Conservation (phyloP, 2,329 filamentous ascomycete species). For the Fusarium siculi region DNA sequence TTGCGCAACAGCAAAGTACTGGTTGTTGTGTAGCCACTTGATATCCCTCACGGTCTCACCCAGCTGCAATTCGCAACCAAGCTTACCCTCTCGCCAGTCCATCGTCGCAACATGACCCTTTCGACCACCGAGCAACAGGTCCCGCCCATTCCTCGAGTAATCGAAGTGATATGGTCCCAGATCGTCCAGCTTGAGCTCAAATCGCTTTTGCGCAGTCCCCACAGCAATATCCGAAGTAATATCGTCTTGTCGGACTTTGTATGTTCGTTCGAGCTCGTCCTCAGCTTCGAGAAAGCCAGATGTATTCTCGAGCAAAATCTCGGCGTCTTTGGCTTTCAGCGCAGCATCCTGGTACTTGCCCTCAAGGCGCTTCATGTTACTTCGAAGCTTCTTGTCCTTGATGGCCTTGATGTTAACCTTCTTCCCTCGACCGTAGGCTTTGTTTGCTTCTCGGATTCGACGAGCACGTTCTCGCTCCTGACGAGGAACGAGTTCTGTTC, state of each 20-base stretch:
- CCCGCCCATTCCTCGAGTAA: slow-evolving; percentile 88
- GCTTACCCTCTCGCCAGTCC: slow-evolving; percentile 93
- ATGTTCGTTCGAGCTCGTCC: slow-evolving; percentile 87
- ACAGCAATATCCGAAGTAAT: slow-evolving; percentile 79
- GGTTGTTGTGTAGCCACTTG: slow-evolving; percentile 93
- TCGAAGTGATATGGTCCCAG: slow-evolving; percentile 90
- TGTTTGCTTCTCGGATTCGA: slow-evolving; percentile 71
- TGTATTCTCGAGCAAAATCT: slow-evolving; percentile 90
- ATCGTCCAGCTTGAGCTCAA: slow-evolving; percentile 84
- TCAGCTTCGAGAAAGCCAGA: slow-evolving; percentile 90
- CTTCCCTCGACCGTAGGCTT: slow-evolving; percentile 85
- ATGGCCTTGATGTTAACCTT: slow-evolving; percentile 77
- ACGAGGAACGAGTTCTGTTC: slow-evolving; percentile 64
- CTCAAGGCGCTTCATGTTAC: slow-evolving; percentile 82
- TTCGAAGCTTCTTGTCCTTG: slow-evolving; percentile 89
- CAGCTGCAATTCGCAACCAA: slow-evolving; percentile 91
- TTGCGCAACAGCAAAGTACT: slow-evolving; percentile 93
- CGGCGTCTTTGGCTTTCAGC: slow-evolving; percentile 90
- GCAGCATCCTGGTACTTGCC: slow-evolving; percentile 83
- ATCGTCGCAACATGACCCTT: slow-evolving; percentile 97
- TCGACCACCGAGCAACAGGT: slow-evolving; percentile 84
- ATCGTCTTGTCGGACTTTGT: slow-evolving; percentile 90
- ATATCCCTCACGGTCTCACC: slow-evolving; percentile 90
- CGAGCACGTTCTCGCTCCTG: slow-evolving; percentile 62
- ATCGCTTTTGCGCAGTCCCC: slow-evolving; percentile 90